These are phyloP conservation scores for Pleurotus platypus DNA, from an alignment of 768 basidiomycete species.

Conservation along the genomic window DNA sequence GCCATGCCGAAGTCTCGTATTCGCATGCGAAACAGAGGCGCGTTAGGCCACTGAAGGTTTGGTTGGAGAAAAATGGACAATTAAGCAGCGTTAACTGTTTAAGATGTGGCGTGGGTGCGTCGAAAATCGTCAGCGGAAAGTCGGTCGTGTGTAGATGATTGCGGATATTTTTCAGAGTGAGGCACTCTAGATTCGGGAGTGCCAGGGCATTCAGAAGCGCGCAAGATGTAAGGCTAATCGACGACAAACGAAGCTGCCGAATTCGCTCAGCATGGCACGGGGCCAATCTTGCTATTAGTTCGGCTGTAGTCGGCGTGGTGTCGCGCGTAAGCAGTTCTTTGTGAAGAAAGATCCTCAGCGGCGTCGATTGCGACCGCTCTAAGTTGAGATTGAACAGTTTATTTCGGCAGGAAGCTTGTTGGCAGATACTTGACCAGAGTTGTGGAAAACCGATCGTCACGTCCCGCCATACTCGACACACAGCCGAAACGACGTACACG, in stretches of 20 bases:
- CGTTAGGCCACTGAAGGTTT: not conserved
- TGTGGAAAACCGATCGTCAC: not conserved
- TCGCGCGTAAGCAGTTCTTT: too few relatives aligned
- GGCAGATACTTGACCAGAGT: not conserved
- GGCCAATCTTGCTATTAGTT: too few relatives aligned
- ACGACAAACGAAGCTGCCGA: too few relatives aligned
- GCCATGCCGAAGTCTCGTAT: not conserved
- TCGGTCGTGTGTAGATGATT: too few relatives aligned
- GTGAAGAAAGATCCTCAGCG: not conserved
- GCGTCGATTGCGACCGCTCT: not conserved
- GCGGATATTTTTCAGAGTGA: too few relatives aligned
- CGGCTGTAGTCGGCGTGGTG: too few relatives aligned
- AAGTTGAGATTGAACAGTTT: not conserved
- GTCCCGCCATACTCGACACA: not conserved
- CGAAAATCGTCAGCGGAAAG: not conserved
- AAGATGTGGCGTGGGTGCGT: not conserved
- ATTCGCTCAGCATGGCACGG: too few relatives aligned
- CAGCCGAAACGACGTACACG: not conserved
- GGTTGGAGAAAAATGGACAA: not conserved
- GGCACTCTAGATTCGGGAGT: too few relatives aligned
- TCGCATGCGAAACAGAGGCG: not conserved
- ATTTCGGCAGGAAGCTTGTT: too few relatives aligned
- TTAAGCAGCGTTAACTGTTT: not conserved
- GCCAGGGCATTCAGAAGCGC: too few relatives aligned
- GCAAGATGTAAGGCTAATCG: too few relatives aligned